phyloP scores from a whole-genome alignment of 2,329 filamentous ascomycete species.

The Pseudogymnoascus destructans region DNA sequence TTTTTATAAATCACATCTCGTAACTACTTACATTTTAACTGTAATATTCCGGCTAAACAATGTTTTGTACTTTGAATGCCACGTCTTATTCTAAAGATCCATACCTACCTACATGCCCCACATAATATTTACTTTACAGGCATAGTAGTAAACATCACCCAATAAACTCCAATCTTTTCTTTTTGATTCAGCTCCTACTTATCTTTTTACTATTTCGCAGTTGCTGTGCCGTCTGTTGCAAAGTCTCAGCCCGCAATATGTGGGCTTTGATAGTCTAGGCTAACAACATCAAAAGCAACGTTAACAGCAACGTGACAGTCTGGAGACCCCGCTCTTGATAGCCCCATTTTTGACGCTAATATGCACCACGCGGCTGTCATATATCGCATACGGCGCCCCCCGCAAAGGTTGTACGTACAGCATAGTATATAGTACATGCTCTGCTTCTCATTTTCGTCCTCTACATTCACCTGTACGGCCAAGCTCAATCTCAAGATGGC shows the following conservation, averaged over 20 bases:
- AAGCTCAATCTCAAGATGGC: not conserved
- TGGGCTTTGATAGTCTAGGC: not conserved
- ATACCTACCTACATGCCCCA: no score
- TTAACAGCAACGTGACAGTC: not conserved
- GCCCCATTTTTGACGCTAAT: not conserved
- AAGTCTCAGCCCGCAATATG: no score
- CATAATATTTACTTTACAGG: not conserved
- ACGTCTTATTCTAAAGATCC: not conserved
- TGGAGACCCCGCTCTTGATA: not conserved
- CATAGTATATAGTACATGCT: not conserved
- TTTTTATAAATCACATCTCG: not conserved
- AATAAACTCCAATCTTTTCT: not conserved
- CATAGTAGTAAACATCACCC: not conserved
- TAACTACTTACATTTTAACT: not conserved
- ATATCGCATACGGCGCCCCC: not conserved
- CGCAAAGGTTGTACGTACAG: not conserved
- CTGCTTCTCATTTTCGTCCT: not conserved
- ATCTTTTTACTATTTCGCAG: not conserved
- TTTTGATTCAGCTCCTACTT: not conserved
- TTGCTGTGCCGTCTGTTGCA: not conserved
- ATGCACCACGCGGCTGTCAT: not conserved
- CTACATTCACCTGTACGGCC: not conserved
- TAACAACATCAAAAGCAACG: not conserved
- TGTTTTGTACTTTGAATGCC: not conserved
- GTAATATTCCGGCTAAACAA: not conserved